A percentile compares a stretch with the other conserved stretches of the same genome.
Conservation (phyloP, 805 yeast genomes). For the Kazachstania taianensis region DNA sequence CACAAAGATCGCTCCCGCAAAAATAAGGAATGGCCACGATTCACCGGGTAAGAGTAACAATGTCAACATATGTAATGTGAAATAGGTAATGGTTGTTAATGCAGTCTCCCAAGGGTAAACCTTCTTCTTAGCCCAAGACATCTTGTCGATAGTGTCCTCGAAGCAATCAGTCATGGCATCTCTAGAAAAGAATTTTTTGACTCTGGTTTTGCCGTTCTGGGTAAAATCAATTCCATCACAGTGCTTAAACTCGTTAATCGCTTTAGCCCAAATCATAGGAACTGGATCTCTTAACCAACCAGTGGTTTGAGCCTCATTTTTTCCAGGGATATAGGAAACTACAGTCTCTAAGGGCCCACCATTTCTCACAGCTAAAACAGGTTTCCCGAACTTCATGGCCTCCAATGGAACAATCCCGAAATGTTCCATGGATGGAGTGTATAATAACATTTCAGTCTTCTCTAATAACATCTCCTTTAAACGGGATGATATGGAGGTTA, state of each 20-base stretch:
- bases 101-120: slow-evolving; percentile 27
- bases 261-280: slow-evolving; percentile 44
- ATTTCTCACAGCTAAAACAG: slow-evolving; percentile 74
- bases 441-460: slow-evolving; percentile 51
- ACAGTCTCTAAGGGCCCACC: slow-evolving; percentile 91
- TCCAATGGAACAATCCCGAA: slow-evolving; percentile 97
- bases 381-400: slow-evolving; percentile 75
- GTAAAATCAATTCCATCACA: slow-evolving; percentile 12
- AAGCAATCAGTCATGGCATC: slow-evolving; percentile 32
- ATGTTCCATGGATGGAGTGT: slow-evolving; percentile 89
- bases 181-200: slow-evolving; percentile 29
- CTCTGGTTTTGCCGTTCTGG: slow-evolving; percentile 26
- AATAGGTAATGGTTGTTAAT: slow-evolving; percentile 7
- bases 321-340: slow-evolving; percentile 22
- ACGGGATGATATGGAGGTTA: slow-evolving; percentile 67
- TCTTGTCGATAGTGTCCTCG: slow-evolving; percentile 28
- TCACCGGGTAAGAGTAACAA: slow-evolving; percentile 7
- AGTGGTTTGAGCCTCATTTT: slow-evolving; percentile 36
- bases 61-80: slow-evolving; percentile 11
- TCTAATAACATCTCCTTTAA: slow-evolving; percentile 54
- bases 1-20: slow-evolving; percentile 7
- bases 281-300: slow-evolving; percentile 51
- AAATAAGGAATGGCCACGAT: slow-evolving; percentile 11
- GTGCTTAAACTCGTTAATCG: slow-evolving; percentile 33
- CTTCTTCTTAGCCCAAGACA: slow-evolving; percentile 18